These are phyloP conservation scores for Ogataea nakhonphanomensis DNA, from an alignment of 805 yeast species.

Conservation along the genomic window DNA sequence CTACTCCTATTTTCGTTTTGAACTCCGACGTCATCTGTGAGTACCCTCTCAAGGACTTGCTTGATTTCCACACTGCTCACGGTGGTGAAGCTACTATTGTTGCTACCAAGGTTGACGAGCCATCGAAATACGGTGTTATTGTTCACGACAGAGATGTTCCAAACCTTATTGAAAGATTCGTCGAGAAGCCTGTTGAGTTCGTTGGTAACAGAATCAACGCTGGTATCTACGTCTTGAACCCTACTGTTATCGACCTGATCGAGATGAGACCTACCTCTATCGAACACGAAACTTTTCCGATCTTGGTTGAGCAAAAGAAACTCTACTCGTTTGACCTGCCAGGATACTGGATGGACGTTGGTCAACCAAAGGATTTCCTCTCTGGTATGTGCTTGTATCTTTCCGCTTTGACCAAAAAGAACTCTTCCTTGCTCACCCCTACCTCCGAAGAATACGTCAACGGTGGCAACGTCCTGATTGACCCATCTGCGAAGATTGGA, in stretches of 20 bases:
- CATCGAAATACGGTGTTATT: constrained; percentile 98
- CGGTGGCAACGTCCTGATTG: constrained; percentile 91
- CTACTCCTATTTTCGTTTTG: constrained; percentile 93
- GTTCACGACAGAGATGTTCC: constrained; percentile 95
- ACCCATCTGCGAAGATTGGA: constrained; percentile 91
- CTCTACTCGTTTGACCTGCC: constrained; percentile 95
- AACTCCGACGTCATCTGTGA: constrained; percentile 99
- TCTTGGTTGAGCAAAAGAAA: constrained; percentile 80
- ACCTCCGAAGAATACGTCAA: constrained; percentile 65
- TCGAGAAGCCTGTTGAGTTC: constrained; percentile 98
- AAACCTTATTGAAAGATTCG: constrained; percentile 95
- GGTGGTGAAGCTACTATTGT: constrained; percentile 99
- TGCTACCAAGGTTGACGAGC: constrained; percentile 99
- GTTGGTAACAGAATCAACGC: constrained; percentile 99
- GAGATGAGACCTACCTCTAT: constrained; percentile 98
- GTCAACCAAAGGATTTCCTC: constrained; percentile 99
- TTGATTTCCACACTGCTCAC: constrained; percentile 88
- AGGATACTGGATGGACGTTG: constrained; percentile 99
- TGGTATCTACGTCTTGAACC: constrained; percentile 97
- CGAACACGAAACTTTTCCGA: constrained; percentile 99
- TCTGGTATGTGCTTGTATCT: constrained; percentile 93
- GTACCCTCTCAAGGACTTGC: constrained; percentile 92
- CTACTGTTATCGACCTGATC: constrained; percentile 92
- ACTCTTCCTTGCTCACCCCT: constrained; percentile 63
- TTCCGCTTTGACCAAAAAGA: constrained; percentile 78